phyloP scores from a whole-genome alignment of 2,329 filamentous ascomycete genomes.

The Colletotrichum trifolii region DNA sequence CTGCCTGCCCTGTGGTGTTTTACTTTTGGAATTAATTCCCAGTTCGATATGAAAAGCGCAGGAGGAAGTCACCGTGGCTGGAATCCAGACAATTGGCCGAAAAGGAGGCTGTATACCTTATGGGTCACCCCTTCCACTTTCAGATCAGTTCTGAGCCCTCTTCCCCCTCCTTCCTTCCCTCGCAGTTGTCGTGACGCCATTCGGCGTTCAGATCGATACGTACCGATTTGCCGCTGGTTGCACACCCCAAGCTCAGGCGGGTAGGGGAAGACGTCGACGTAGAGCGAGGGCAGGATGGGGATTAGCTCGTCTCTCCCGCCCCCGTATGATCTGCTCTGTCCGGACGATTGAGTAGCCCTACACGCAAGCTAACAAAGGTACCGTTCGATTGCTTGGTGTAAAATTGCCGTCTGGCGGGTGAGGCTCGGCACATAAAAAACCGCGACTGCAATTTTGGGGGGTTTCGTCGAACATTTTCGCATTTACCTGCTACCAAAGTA shows the following conservation, averaged over 20 bases:
- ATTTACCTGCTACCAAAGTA: too few relatives aligned
- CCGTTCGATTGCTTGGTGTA: conserved; percentile 1
- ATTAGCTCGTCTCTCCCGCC: conserved; percentile 29
- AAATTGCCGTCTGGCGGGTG: not conserved
- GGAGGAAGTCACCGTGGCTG: too few relatives aligned
- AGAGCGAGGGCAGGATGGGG: conserved; percentile 14
- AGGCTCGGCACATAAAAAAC: too few relatives aligned
- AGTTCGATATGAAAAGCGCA: too few relatives aligned
- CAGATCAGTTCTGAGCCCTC: too few relatives aligned
- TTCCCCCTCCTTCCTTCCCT: conserved; percentile 1
- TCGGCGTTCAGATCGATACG: conserved; percentile 24
- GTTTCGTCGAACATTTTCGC: too few relatives aligned
- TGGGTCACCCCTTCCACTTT: too few relatives aligned
- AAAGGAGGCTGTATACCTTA: too few relatives aligned
- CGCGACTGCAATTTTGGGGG: too few relatives aligned
- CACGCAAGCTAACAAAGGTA: not conserved
- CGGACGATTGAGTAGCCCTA: conserved; percentile 23
- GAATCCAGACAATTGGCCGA: too few relatives aligned
- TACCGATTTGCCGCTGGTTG: conserved; percentile 6
- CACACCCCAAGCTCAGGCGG: conserved; percentile 22
- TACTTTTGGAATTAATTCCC: too few relatives aligned
- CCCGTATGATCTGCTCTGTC: conserved; percentile 36
- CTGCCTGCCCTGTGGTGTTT: too few relatives aligned
- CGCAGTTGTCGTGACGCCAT: conserved; percentile 29
- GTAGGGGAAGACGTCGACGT: conserved; percentile 14